These are phyloP conservation scores for Hysterium pulicare DNA, from an alignment of 2,329 filamentous ascomycete genomes.

Conservation along the genomic window DNA sequence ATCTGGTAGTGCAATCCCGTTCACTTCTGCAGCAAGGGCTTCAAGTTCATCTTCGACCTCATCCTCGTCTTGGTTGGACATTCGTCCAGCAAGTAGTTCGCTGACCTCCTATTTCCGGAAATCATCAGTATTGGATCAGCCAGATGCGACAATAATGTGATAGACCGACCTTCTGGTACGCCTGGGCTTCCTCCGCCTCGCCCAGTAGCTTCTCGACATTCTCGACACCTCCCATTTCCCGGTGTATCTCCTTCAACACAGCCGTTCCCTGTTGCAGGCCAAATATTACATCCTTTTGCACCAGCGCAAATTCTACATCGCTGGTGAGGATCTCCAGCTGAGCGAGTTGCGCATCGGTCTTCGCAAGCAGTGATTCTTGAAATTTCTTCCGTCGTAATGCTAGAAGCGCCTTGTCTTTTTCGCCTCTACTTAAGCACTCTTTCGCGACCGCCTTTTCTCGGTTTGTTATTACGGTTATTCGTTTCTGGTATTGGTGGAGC, in stretches of 20 bases:
- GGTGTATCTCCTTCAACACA: slow-evolving; percentile 86
- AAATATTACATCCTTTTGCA: slow-evolving; percentile 94
- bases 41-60: slow-evolving; percentile 96
- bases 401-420: slow-evolving; percentile 78
- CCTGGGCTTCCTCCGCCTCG: slow-evolving; percentile 83
- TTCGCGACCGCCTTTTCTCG: slow-evolving; percentile 84
- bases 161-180: slow-evolving; percentile 74
- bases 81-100: slow-evolving; percentile 81
- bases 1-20: slow-evolving; percentile 39
- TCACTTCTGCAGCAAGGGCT: slow-evolving; percentile 67
- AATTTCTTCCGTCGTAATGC: slow-evolving; percentile 95
- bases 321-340: slow-evolving; percentile 85
- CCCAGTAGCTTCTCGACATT: slow-evolving; percentile 94
- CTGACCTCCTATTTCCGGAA: slow-evolving; percentile 68
- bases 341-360: slow-evolving; percentile 91
- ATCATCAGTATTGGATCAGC: slow-evolving; percentile 7
- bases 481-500: slow-evolving; percentile 91
- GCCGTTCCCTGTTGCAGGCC: slow-evolving; percentile 87
- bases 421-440: slow-evolving; percentile 73
- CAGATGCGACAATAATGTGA: neutral
- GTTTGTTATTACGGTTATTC: slow-evolving; percentile 79
- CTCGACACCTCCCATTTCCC: slow-evolving; percentile 93
- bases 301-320: slow-evolving; percentile 90
- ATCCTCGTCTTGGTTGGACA: slow-evolving; percentile 94
- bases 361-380: slow-evolving; percentile 81